Base-by-base conservation (phyloP, 805 yeast genomes). In the Isabelozyma pseudorhagii region DNA sequence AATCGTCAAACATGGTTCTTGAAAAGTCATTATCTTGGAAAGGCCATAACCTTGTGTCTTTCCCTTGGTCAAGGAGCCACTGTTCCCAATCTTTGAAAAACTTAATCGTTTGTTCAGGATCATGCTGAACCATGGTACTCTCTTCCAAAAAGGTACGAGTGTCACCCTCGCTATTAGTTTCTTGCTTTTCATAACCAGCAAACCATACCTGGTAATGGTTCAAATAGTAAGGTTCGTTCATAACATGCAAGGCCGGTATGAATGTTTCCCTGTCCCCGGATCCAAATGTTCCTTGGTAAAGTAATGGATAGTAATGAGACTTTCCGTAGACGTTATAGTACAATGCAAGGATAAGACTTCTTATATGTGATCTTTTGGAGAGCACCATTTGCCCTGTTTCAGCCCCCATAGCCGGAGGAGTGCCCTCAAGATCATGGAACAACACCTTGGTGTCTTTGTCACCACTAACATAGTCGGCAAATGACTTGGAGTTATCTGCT, bases 301-400 rank as follows among this genome's bases (percentile, higher is more conserved):
- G 47, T 39, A 72, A 56, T 10, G 53, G 53, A 47, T 67, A 68
- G 55, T 62, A 70, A 53, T 55, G 57, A 1, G 50, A 46, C 1
- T 63, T 60, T 1, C 73, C 72, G 50, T 64, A 57, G 14, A 66
- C 46, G 50, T 69, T 72, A 54, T 71, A 71, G 54, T 70, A 72
- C 14, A 68, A 50, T 1, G 74, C 53, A 38, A 72, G 56, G n/a
- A 66, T 46, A 40, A 69, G 58, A 14, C 63, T 49, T 36, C 62
- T 61, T 47, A 64, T 62, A 48, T 69, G 77, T 40, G 58, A 59
- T 13, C 63, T 49, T 50, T 72, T 72, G 18, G 68, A 65, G 42
- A 71, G 54, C 10, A 70, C 66, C 54, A 72, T 55, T 53, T 69
- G 75, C 8, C 75, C 72, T 0, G 72, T 55, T 54, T 72, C 77